phyloP scores from a whole-genome alignment of 352 stramenopile genomes.

The Pythium rhizo-oryzae region DNA sequence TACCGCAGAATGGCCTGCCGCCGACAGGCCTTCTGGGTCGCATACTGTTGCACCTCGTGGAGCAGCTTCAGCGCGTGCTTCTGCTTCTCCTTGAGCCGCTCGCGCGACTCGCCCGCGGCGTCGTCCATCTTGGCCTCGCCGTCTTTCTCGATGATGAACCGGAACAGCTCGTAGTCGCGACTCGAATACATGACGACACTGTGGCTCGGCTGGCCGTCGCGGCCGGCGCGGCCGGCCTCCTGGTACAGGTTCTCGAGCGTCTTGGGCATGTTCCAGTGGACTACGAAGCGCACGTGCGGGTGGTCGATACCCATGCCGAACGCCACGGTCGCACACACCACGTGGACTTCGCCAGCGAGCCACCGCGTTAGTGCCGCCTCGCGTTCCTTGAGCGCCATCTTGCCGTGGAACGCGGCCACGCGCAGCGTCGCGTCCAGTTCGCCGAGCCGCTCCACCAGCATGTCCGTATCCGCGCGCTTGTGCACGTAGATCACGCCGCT shows the following conservation, averaged over 20 bases:
- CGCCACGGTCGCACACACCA: constrained; percentile 93
- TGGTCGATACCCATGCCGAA: constrained; percentile 95
- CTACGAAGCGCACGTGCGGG: constrained; percentile 86
- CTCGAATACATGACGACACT: constrained; percentile 86
- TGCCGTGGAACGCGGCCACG: constrained; percentile 56
- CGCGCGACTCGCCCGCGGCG: constrained; percentile 4
- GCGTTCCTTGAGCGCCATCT: constrained; percentile 43
- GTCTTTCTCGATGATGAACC: constrained; percentile 48
- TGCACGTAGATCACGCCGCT: constrained; percentile 63
- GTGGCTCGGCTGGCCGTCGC: constrained; percentile 89
- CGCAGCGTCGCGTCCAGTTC: constrained; percentile 33
- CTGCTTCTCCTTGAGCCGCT: constrained; percentile 14
- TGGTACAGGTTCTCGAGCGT: constrained; percentile 97
- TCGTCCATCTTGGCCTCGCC: constrained; percentile 7
- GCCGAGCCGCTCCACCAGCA: constrained; percentile 37
- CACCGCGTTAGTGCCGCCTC: constrained; percentile 49
- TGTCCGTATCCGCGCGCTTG: constrained; percentile 55
- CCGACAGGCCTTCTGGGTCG: constrained; percentile 52
- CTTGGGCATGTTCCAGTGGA: constrained; percentile 89
- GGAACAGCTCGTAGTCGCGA: constrained; percentile 52
- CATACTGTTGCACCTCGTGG: constrained; percentile 43
- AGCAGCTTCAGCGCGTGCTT: constrained; percentile 41
- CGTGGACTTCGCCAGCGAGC: constrained; percentile 48
- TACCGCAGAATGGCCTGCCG: constrained; percentile 57
- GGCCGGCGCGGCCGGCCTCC: constrained; percentile 94